Percentiles rank a stretch among this genome's conserved stretches.
These are phyloP conservation scores for Aspergillus caelatus DNA, from an alignment of 2,329 filamentous ascomycete genomes.

Conservation along the genomic window DNA sequence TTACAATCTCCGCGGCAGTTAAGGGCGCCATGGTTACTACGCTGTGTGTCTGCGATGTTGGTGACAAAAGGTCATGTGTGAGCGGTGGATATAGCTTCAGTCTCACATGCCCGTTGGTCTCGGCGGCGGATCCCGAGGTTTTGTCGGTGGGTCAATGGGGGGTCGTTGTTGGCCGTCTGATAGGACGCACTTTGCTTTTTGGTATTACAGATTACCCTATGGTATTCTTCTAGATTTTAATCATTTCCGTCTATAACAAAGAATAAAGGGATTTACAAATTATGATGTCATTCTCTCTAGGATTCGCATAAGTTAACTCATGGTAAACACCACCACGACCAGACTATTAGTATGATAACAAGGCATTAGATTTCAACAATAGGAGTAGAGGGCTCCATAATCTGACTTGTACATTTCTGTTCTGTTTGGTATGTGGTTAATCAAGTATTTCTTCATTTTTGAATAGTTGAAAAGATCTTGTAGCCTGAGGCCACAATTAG, in stretches of 20 bases:
- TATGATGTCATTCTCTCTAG: background rate
- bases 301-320: background rate
- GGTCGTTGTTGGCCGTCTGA: background rate
- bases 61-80: background rate
- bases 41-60: background rate
- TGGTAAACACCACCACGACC: too few relatives aligned
- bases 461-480: too few relatives aligned
- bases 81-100: background rate
- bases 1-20: conserved; percentile 33
- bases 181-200: background rate
- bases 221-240: background rate
- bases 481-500: background rate
- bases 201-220: background rate
- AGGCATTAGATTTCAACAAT: too few relatives aligned
- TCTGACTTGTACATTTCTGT: too few relatives aligned
- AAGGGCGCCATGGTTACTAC: conserved; percentile 26
- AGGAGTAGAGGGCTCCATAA: too few relatives aligned
- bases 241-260: background rate
- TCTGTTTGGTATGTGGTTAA: too few relatives aligned
- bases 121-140: background rate
- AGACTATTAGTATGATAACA: too few relatives aligned
- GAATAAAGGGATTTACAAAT: background rate
- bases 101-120: background rate
- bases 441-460: too few relatives aligned
- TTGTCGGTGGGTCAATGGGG: background rate